Evolutionary conservation across 768 basidiomycete species (phyloP).

Genomic region (Floccularia luteovirens): DNA sequence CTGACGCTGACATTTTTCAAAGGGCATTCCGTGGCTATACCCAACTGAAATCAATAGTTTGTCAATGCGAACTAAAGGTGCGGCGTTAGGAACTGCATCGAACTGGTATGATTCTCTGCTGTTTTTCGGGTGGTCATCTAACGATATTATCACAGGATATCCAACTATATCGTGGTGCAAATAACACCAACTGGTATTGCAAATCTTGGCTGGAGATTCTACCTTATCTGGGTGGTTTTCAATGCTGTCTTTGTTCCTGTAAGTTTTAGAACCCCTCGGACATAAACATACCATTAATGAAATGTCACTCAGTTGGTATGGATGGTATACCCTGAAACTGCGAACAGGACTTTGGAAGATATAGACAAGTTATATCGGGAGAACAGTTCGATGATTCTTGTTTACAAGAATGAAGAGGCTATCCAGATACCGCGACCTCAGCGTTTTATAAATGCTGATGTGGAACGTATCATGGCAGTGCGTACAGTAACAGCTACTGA

Average conservation of each 20-base stretch:
- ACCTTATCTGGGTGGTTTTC: slow-evolving; percentile 41
- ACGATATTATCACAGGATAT: slow-evolving; percentile 31
- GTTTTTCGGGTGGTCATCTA: too few species aligned
- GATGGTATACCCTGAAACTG: slow-evolving; percentile 41
- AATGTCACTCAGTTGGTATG: slow-evolving; percentile 27
- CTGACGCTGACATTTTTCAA: too few species aligned
- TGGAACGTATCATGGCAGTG: slow-evolving; percentile 16
- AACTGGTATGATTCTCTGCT: slow-evolving; percentile 27
- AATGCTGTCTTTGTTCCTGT: slow-evolving; percentile 43
- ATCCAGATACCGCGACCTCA: slow-evolving; percentile 34
- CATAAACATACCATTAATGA: neutral
- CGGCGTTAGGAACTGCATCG: slow-evolving; percentile 37
- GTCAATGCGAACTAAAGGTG: slow-evolving; percentile 42
- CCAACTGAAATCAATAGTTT: slow-evolving; percentile 44
- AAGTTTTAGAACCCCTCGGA: slow-evolving; percentile 9
- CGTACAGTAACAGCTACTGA: slow-evolving; percentile 2
- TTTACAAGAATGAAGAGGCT: slow-evolving; percentile 33
- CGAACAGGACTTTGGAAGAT: slow-evolving; percentile 42
- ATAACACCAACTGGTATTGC: slow-evolving; percentile 39
- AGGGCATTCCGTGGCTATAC: slow-evolving; percentile 46
- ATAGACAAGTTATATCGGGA: slow-evolving; percentile 41
- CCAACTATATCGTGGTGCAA: slow-evolving; percentile 44
- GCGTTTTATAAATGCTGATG: slow-evolving; percentile 31
- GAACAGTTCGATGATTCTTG: slow-evolving; percentile 30
- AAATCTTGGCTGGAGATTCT: slow-evolving; percentile 40